A percentile compares a stretch with the other conserved stretches of the same genome.
Evolutionary conservation across 1,284 basidiomycete genomes (phyloP).

Genomic region (Ceratobasidium sp.): DNA sequence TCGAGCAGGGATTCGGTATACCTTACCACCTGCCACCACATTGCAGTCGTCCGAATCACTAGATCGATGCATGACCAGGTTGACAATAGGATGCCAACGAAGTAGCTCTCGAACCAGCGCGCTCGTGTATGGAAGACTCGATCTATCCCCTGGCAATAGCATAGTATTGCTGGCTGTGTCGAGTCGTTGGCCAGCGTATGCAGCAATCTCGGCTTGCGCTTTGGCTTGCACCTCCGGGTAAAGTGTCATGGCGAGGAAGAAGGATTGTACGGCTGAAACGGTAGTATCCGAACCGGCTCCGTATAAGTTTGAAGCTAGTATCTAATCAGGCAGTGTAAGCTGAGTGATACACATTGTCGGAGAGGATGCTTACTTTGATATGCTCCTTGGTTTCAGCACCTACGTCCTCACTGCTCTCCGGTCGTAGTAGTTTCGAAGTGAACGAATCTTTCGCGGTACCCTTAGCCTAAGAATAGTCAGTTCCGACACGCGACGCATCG

Average conservation of each 20-base stretch:
- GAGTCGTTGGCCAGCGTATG: background rate
- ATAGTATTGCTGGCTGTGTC: background rate
- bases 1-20: conserved; percentile 27
- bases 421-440: background rate
- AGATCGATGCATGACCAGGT: background rate
- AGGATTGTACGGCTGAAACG: conserved; percentile 21
- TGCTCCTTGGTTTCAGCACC: conserved; percentile 53
- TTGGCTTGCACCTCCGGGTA: conserved; percentile 20
- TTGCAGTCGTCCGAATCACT: conserved; percentile 15
- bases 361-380: conserved; percentile 52
- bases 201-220: conserved; percentile 15
- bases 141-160: conserved; percentile 4
- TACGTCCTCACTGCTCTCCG: conserved; percentile 41
- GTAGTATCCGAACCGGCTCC: conserved; percentile 47
- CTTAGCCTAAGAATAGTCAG: conserved; percentile 50
- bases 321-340: background rate
- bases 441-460: conserved; percentile 53
- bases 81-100: conserved; percentile 32
- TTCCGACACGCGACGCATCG: too few species aligned
- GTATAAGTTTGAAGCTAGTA: conserved; percentile 55
- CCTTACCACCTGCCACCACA: conserved; percentile 9
- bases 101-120: conserved; percentile 24
- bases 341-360: background rate
- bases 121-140: conserved; percentile 27
- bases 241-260: conserved; percentile 25